Base-by-base conservation (phyloP, 192 early-diverging fungal genomes). In the Rhizophlyctis rosea region DNA sequence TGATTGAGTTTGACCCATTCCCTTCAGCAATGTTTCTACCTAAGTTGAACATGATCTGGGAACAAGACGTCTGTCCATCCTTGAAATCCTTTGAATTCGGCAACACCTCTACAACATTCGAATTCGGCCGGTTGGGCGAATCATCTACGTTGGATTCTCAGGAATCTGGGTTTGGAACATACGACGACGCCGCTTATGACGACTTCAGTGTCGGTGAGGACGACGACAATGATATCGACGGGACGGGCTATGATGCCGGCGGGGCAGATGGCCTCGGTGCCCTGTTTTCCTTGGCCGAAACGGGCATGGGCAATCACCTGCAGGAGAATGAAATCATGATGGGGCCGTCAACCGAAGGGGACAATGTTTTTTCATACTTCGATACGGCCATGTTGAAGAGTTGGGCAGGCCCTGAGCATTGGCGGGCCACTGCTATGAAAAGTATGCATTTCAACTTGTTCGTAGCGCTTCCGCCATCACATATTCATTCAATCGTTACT, bases 381-480 rank as follows among this genome's bases (percentile, higher is more conserved):
- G 94, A 96, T 74, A 72, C 85, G 28, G 86, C 83, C 13, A 81
- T 93, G 50, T 64, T 86, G 64, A 78, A 85, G 48, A 84, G 85
- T 52, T 98, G 95, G 95, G 95, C 94, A 5, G 95, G 95, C 14
- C 92, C 94, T 13, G 91, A 89, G 60, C 90, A 92, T 68, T 98
- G 94, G 94, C 91, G 86, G 34, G 56, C 65, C 18, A 34, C 60
- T 2, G 50, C 64, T 1, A 25, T 70, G 16, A 9, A 24, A 49
- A 35, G 66, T 59, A 57, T 21, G 54, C 53, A 23, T 25, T 27
- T 23, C n/a, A n/a, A n/a, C n/a, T 33, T 11, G n/a, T n/a, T n/a
- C n/a, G n/a, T n/a, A n/a, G n/a, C n/a, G n/a, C n/a, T n/a, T n/a
- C n/a, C n/a, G n/a, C n/a, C n/a, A n/a, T n/a, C n/a, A n/a, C n/a